These are phyloP conservation scores for Neofusicoccum parvum DNA, from an alignment of 2,329 filamentous ascomycete genomes.

Conservation along the genomic window DNA sequence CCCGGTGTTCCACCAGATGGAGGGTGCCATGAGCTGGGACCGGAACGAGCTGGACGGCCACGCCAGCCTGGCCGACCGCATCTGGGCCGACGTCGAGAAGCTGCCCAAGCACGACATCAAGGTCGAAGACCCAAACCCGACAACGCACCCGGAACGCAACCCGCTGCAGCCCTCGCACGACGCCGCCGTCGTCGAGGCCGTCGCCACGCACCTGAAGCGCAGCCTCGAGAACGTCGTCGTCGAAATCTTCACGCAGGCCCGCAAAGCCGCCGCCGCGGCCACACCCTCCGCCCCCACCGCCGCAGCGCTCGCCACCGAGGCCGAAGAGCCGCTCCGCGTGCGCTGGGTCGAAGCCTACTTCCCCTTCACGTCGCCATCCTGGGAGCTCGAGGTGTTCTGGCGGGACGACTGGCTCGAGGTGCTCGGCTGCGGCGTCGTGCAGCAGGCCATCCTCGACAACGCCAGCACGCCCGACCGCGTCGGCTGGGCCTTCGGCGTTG, in stretches of 20 bases:
- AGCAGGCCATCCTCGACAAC: slow-evolving; percentile 77
- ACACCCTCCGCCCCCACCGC: slow-evolving; percentile 43
- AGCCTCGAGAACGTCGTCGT: slow-evolving; percentile 88
- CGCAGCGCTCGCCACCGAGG: slow-evolving; percentile 18
- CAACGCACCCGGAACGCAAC: slow-evolving; percentile 76
- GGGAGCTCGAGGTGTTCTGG: slow-evolving; percentile 96
- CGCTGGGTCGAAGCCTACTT: slow-evolving; percentile 98
- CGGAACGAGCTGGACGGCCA: slow-evolving; percentile 57
- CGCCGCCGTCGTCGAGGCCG: slow-evolving; percentile 75
- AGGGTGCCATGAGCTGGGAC: slow-evolving; percentile 89
- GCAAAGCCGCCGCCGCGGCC: slow-evolving; percentile 56
- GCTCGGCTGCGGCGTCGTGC: slow-evolving; percentile 86
- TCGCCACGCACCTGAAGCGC: slow-evolving; percentile 83
- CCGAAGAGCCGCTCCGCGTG: slow-evolving; percentile 72
- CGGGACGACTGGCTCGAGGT: slow-evolving; percentile 95
- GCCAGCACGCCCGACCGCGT: slow-evolving; percentile 74
- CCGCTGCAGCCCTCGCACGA: slow-evolving; percentile 79
- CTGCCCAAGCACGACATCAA: slow-evolving; percentile 74
- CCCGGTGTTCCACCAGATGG: slow-evolving; percentile 98
- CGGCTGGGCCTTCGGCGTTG: slow-evolving; percentile 95
- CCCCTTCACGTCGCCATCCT: slow-evolving; percentile 92
- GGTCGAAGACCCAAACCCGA: slow-evolving; percentile 82
- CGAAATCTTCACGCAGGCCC: slow-evolving; percentile 81
- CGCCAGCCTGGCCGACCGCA: slow-evolving; percentile 54
- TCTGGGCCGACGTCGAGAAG: slow-evolving; percentile 66